Evolutionary conservation across 2,329 filamentous ascomycete genomes (phyloP).

Genomic region (Fusarium anguioides): DNA sequence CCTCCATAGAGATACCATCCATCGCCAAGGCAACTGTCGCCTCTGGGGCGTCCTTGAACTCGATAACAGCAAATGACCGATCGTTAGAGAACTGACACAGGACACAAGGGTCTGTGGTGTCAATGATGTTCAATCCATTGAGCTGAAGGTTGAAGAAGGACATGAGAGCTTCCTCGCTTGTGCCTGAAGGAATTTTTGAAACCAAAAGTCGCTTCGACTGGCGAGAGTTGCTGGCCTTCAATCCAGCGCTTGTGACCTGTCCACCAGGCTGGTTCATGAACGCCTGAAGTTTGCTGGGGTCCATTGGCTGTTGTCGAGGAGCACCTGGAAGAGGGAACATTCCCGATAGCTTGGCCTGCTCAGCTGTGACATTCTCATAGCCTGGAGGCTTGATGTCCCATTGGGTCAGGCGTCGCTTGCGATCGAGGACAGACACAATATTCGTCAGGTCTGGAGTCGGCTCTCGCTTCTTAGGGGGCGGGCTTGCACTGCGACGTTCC

Average conservation of each 20-base stretch:
- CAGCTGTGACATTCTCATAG: slow-evolving; percentile 97
- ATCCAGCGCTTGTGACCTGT: slow-evolving; percentile 75
- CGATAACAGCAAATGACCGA: slow-evolving; percentile 82
- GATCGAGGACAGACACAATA: slow-evolving; percentile 81
- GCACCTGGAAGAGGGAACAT: slow-evolving; percentile 99
- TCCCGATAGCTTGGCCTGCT: slow-evolving; percentile 97
- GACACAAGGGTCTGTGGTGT: slow-evolving; percentile 84
- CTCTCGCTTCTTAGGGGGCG: slow-evolving; percentile 89
- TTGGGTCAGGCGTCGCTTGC: slow-evolving; percentile 93
- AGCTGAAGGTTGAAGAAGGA: slow-evolving; percentile 96
- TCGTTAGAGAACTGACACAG: slow-evolving; percentile 85
- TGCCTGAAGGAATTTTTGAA: slow-evolving; percentile 79
- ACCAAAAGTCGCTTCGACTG: slow-evolving; percentile 93
- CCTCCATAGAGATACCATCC: slow-evolving; percentile 89
- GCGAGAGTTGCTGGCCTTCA: slow-evolving; percentile 92
- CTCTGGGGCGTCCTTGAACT: slow-evolving; percentile 89
- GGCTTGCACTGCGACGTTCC: slow-evolving; percentile 78
- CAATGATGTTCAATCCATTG: slow-evolving; percentile 93
- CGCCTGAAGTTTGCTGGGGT: slow-evolving; percentile 90
- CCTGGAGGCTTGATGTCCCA: slow-evolving; percentile 99
- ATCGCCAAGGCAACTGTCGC: slow-evolving; percentile 91
- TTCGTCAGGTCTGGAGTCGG: slow-evolving; percentile 95
- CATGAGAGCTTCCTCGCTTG: slow-evolving; percentile 80
- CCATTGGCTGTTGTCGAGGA: slow-evolving; percentile 93
- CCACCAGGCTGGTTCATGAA: slow-evolving; percentile 92